phyloP scores from a whole-genome alignment of 768 basidiomycete genomes.

The Kwoniella europaea region DNA sequence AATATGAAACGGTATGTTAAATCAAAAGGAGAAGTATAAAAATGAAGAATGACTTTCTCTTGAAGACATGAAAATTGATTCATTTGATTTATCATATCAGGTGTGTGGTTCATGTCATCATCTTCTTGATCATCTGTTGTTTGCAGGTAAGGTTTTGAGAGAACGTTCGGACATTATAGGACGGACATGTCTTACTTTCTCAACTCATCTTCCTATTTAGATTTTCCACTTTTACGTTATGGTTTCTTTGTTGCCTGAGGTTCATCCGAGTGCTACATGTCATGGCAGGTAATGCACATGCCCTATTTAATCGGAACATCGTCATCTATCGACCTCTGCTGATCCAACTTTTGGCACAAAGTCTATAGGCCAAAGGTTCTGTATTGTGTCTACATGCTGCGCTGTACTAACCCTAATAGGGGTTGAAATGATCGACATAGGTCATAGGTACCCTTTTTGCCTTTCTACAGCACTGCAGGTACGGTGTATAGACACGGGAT shows the following conservation, averaged over 20 bases:
- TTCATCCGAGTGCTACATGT: background rate
- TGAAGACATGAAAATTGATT: no score
- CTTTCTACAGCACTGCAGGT: no score
- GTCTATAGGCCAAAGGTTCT: slow-evolving; percentile 7
- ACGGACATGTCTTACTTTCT: slow-evolving; percentile 10
- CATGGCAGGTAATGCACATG: background rate
- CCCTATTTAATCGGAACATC: no score
- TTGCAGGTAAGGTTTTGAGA: no score
- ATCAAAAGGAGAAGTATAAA: no score
- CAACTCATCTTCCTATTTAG: background rate
- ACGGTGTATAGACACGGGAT: slow-evolving; percentile 1
- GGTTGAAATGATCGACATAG: background rate
- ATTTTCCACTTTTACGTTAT: background rate
- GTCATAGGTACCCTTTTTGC: no score
- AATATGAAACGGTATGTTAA: no score
- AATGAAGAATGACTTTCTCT: no score
- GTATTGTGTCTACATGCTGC: background rate
- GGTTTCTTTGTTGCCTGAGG: background rate
- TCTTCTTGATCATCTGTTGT: background rate
- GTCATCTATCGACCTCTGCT: no score
- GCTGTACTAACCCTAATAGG: background rate
- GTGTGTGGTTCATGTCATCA: background rate
- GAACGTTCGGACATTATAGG: background rate
- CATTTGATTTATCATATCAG: no score
- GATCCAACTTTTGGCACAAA: no score